Evolutionary conservation across 2,329 filamentous ascomycete species (phyloP), one percentile per base, ranked within the genome.

Genomic region (Botrytis tulipae): DNA sequence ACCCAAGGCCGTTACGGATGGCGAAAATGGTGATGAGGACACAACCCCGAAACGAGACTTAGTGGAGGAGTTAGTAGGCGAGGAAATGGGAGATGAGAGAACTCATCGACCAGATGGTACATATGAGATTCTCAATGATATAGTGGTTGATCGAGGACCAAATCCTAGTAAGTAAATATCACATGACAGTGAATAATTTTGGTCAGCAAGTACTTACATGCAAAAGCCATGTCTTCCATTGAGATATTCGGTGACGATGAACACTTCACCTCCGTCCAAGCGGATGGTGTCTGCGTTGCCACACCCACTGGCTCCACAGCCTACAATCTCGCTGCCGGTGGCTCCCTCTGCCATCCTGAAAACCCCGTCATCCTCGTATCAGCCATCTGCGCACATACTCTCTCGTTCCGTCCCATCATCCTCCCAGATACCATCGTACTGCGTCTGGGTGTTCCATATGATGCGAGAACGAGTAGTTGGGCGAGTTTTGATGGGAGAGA

Each of bases 401-500:
- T 98, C 4, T 97, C 93, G 3, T 98, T 98, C 86, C 88, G 96
- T 18, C 95, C 95, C n/a, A 96, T 98, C 79, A 96, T 98, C 79
- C 86, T 98, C 4, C 96, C 96, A 0, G 96, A 99, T 83, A 98
- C 95, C 0, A 97, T 98, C 75, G 95, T 98, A 1, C 86, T 99
- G 74, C 90, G 96, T 54, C 88, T 97, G 29, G 96, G 95, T 18
- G 95, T 98, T n/a, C 96, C 96, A 0, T 98, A 97, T 82, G 92
- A 97, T 82, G 93, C 95, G 14, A 87, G 96, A 68, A 94, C 94
- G 7, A 92, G 90, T 78, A 95, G 92, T 59, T 99, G 96, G 95
- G 96, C 95, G n/a, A 97, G 94, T 82, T 99, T 99, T 81, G 96
- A 99, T 82, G 96, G 96, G 2, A 89, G 94, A 75, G 94, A 98